Evolutionary conservation across 768 basidiomycete species (phyloP), one percentile per base, ranked within the genome.

Genomic region (Russula brevipes): DNA sequence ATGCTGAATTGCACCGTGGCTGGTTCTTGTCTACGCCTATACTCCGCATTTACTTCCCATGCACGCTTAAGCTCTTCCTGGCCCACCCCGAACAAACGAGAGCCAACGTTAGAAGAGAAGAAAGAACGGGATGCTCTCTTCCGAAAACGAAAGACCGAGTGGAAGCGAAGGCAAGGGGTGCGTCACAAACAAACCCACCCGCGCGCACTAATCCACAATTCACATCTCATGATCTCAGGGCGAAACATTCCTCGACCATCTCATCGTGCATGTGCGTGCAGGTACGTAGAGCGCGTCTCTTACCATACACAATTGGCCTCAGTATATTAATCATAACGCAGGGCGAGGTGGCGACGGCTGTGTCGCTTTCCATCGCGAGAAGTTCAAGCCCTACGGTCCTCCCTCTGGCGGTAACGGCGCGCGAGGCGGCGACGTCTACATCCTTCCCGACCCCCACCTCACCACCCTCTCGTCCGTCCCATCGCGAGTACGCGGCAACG

Each of bases 351-450:
- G 96, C 0, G 79, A 92, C 60, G 96, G 96, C 30, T 91, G 94
- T 66, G 91, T 89, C 30, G 94, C 96, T 5, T 97, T 98, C 69
- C 89, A 94, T 70, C 85, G 92, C 61, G 93, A 96, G 76, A 91
- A 92, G 71, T 93, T 82, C 74, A 84, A 84, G 60, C 83, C 88
- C 1, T 82, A 85, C 64, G 92, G 93, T 0, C 93, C 94, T 0
- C 94, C 96, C 0, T 95, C 94, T 10, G 96, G 96, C 0, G 96
- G 95, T 1, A 89, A 90, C 63, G 96, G 96, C 16, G 96, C 94
- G 2, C 81, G 82, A 51, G 96, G 95, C 33, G 94, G 91, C 4
- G 86, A 89, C 69, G 85, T 98, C 38, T 93, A 93, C 72, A 81
- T 98, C 68, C 75, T 85, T 39, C 91, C 96, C 0, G 87, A 89